Evolutionary conservation across 1,139 yeast genomes (phyloP), one percentile per base, ranked within the genome.

Genomic region (Yamadazyma diospyri): DNA sequence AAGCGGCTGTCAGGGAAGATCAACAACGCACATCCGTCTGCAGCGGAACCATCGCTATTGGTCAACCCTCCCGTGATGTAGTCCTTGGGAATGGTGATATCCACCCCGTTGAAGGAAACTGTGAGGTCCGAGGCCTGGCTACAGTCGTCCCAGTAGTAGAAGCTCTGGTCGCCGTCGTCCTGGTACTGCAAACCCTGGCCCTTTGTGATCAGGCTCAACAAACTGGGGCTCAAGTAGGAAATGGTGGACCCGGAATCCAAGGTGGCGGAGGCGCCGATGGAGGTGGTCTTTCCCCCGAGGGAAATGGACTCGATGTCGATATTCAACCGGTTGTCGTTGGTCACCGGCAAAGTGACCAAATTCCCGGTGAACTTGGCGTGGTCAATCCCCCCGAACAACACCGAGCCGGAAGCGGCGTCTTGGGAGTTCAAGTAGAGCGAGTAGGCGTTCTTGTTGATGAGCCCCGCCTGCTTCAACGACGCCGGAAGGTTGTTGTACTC

Each of bases 371-470:
- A 69, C 46, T 71, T 72, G 35, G 71, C 66, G 36, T 64, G 61
- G 46, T 73, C 78, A 22, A 73, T 68, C 2, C 76, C 79, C 2
- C 78, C 78, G 51, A 72, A 72, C 36, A 65, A 53, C 25, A 72
- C 55, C 24, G 58, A 49, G 2, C 78, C 78, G 5, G 54, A 19
- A n/a, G 41, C 18, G 14, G 63, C 50, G 10, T 44, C 46, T 6
- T 34, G 29, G 2, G 48, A 38, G 28, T 46, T 43, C 39, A 64
- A 55, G 46, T 55, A 64, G 34, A 65, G 48, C 6, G 69, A 61
- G 47, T 61, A 64, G 16, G 64, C 60, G 28, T 41, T 45, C 37
- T 50, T 51, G 14, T 46, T 38, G 41, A 58, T 58, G 28, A 40
- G 37, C 1, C 66, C 66, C 24, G 48, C 47, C 3, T 47, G 33